Conservation (phyloP, 768 basidiomycete genomes). For the Multifurca ochricompacta region DNA sequence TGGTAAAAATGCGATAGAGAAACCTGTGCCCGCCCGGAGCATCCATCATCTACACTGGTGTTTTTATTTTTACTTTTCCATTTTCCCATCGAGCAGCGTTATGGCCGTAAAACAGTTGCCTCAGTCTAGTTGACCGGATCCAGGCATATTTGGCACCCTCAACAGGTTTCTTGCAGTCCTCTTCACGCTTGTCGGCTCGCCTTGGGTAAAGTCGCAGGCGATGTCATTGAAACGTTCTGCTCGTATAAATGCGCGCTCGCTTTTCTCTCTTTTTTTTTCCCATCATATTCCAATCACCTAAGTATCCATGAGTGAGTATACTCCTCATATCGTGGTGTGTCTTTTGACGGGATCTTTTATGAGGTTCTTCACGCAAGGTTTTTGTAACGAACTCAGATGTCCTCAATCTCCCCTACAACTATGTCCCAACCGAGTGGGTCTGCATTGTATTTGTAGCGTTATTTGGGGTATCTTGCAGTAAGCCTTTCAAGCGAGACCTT, state of each 20-base stretch:
- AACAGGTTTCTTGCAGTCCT: too few relatives aligned
- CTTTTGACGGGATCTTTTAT: neutral
- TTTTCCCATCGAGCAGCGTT: too few relatives aligned
- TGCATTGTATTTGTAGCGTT: conserved; percentile 2
- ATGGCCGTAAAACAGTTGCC: too few relatives aligned
- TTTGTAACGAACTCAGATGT: neutral
- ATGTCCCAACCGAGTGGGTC: conserved; percentile 13
- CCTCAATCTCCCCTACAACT: neutral
- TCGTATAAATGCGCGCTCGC: neutral
- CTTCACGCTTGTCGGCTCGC: neutral
- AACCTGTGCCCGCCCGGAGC: too few relatives aligned
- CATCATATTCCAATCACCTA: too few relatives aligned
- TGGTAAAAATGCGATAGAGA: too few relatives aligned
- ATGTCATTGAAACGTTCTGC: neutral
- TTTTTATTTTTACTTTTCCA: too few relatives aligned
- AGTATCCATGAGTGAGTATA: neutral
- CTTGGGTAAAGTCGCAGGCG: neutral
- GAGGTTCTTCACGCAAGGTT: neutral
- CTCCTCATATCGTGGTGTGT: neutral
- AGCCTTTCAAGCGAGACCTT: too few relatives aligned
- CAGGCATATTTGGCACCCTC: too few relatives aligned
- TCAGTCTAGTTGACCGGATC: too few relatives aligned
- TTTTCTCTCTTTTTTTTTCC: neutral
- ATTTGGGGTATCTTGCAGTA: conserved; percentile 1
- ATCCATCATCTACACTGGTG: too few relatives aligned